Base-by-base conservation (phyloP, 2,329 filamentous ascomycete genomes). In the Chrysoporthe cubensis region DNA sequence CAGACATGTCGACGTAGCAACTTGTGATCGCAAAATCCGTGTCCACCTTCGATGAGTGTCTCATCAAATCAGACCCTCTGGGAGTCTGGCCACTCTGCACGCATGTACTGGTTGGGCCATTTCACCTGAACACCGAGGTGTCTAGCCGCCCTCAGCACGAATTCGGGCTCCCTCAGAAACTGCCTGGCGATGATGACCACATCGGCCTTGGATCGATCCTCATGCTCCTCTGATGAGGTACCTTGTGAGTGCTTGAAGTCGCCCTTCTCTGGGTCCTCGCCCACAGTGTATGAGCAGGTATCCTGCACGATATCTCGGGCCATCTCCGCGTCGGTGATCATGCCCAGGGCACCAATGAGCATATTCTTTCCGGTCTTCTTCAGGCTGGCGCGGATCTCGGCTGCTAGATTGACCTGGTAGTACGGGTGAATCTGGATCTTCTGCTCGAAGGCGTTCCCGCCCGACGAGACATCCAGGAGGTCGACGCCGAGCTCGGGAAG, bases 131-230 rank as follows among this genome's bases (percentile, higher is more conserved):
- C 88, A 11, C 87, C 88, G 43, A 97, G 81, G 71, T 93, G 87
- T 69, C 91, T 85, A 0, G 92, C 94, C 70, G 87, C 90, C 44
- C 86, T 84, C 79, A 93, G 88, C 9, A 93, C 90, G 75, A 94
- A 88, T 67, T 92, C 89, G 0, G 94, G 91, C 75, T 97, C 93
- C 76, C 93, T 88, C 80, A 96, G 84, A 78, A 96, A 96, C 74
- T 91, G 90, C 66, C 93, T 84, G 0, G 87, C 94, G 1, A 91
- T 84, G 21, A 95, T 83, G 0, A 90, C 88, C n/a, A 94, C 78
- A 75, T 97, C 94, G 1, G 85, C 87, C 75, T 82, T 80, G 18
- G 83, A 74, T 71, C 69, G 73, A 62, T 73, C 74, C 62, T 80
- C 78, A 5, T 82, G 75, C 74, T 81, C 79, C 26, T 82, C 73